phyloP scores from a whole-genome alignment of 2,329 filamentous ascomycete genomes.

The Talaromyces sp. region DNA sequence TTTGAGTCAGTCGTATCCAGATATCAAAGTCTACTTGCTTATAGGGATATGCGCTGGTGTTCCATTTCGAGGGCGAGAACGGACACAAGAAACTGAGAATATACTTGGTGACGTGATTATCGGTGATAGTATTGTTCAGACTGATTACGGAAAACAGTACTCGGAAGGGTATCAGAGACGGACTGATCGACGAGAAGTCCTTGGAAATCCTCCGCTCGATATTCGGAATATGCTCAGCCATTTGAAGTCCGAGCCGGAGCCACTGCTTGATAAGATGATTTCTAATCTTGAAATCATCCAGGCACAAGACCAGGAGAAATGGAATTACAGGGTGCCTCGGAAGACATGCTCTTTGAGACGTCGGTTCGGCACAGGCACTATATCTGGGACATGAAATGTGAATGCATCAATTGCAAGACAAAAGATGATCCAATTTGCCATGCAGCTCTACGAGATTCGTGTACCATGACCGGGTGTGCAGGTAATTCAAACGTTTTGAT shows the following conservation, averaged over 20 bases:
- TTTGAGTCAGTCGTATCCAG: background rate
- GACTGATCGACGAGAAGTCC: conserved; percentile 22
- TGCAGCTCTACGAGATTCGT: conserved; percentile 3
- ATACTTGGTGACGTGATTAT: conserved; percentile 34
- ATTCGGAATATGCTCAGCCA: conserved; percentile 9
- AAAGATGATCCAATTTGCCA: conserved; percentile 3
- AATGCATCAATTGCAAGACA: conserved; percentile 1
- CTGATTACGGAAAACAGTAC: conserved; percentile 31
- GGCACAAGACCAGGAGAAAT: background rate
- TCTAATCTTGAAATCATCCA: background rate
- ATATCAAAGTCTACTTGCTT: conserved; percentile 11
- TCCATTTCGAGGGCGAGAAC: background rate
- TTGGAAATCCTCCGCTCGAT: conserved; percentile 19
- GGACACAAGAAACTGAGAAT: conserved; percentile 22
- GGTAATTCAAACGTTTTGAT: background rate
- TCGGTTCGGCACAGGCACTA: conserved; percentile 12
- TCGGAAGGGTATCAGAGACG: conserved; percentile 25
- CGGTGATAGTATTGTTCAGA: conserved; percentile 27
- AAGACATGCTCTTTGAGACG: conserved; percentile 7
- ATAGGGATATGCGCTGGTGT: conserved; percentile 16
- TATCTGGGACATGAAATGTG: background rate
- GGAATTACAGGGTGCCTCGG: conserved; percentile 1
- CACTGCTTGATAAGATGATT: background rate
- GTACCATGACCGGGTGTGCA: background rate
- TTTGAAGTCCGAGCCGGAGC: background rate